Base-by-base conservation (phyloP, 345 rosid genomes). In the Eucalyptus sideroxylon region DNA sequence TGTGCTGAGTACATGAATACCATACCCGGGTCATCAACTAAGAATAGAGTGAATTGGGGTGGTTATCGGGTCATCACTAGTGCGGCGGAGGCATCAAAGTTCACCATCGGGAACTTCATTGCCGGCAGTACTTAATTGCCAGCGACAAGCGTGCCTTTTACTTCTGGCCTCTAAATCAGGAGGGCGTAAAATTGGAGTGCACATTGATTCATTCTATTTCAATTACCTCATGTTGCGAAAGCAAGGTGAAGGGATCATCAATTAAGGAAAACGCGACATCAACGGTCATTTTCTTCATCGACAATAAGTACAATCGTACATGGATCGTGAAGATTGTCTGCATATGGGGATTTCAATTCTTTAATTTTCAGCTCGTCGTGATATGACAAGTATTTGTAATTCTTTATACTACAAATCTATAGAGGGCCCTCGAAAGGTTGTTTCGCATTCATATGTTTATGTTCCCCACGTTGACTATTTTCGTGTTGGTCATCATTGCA, bases 81-180 rank as follows among this genome's bases (percentile, higher is more conserved):
- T n/a, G n/a, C n/a, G n/a, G n/a, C n/a, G n/a, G 93, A 95, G 55
- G 95, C 94, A 6, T 92, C 91, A 11, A 86, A 56, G 89, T 95
- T 95, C 90, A 93, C 93, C 1, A 93, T 89, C 11, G 90, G 92
- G 10, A 91, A 89, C 31, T 95, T 95, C 87, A 87, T 95, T 2
- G 94, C 90, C n/a, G 94, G 97, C 6, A 44, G 50, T 14, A 89
- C 94, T 11, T 95, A 93, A 94, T 53, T 95, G 90, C 92, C 95
- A 0, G 91, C 82, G 5, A 90, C 95, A 8, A 88, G 91, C 3
- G 95, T 95, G 55, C 94, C 96, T 6, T 95, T 92, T 91, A 89
- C 92, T 27, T 51, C 94, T 13, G 96, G 95, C 3, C 95, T 94
- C 87, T 95, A 87, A 83, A 6, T 53, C 13, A 50, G n/a, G 82